phyloP scores from a whole-genome alignment of 116 monocot genomes.

The Papilionanthe hybrid region DNA sequence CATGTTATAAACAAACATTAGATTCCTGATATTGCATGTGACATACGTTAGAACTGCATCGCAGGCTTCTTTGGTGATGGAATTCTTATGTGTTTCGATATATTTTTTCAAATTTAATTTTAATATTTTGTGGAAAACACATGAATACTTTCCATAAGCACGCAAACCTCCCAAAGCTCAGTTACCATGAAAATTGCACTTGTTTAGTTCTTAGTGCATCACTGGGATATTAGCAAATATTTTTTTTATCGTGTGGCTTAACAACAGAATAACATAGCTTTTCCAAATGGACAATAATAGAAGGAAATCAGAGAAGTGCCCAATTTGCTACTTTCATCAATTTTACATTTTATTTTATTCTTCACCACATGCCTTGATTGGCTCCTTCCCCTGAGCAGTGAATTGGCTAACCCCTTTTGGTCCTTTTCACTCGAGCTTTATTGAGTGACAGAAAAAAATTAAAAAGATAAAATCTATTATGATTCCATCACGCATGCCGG shows the following conservation, averaged over 20 bases:
- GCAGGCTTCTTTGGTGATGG: too few species aligned
- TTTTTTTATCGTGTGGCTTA: not conserved
- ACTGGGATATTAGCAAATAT: not conserved
- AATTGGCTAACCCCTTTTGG: too few species aligned
- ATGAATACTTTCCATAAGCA: too few species aligned
- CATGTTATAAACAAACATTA: too few species aligned
- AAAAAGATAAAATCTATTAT: not conserved
- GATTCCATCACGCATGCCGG: not conserved
- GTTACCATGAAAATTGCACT: too few species aligned
- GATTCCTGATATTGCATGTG: too few species aligned
- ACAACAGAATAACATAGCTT: not conserved
- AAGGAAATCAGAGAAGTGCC: not conserved
- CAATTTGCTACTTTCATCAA: not conserved
- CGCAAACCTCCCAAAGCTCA: too few species aligned
- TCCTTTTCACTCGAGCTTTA: too few species aligned
- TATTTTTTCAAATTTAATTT: too few species aligned
- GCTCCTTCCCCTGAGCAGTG: not conserved
- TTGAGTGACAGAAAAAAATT: not conserved
- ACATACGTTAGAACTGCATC: too few species aligned
- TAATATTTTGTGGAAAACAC: too few species aligned
- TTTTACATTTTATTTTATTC: not conserved
- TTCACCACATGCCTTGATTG: not conserved
- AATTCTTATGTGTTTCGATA: too few species aligned
- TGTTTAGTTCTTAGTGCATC: not conserved
- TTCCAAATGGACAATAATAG: not conserved